These are phyloP conservation scores for Fusarium nodosum DNA, from an alignment of 2,329 filamentous ascomycete species.

Conservation along the genomic window DNA sequence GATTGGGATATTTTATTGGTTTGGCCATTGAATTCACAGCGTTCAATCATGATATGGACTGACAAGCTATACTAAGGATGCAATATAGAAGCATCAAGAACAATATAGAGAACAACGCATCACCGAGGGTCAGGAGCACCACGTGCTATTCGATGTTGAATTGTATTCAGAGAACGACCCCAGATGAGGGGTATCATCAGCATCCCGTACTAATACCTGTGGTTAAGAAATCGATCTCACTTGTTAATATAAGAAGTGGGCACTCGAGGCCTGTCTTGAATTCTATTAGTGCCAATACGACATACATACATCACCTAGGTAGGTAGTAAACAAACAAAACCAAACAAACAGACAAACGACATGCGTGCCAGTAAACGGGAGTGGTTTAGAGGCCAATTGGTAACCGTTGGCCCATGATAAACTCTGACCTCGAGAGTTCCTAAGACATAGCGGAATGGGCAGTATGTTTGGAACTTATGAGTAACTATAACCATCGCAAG, in stretches of 20 bases:
- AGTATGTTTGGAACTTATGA: neutral
- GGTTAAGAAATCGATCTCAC: conserved; percentile 11
- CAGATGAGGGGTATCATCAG: conserved; percentile 4
- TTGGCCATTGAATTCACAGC: neutral
- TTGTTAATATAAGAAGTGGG: conserved; percentile 11
- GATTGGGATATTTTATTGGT: neutral
- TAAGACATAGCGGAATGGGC: neutral
- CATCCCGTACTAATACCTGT: conserved; percentile 10
- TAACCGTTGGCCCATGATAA: neutral
- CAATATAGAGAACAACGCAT: neutral
- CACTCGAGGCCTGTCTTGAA: conserved; percentile 14
- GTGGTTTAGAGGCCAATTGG: neutral
- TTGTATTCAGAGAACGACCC: neutral
- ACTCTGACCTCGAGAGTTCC: neutral
- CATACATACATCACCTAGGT: conserved; percentile 14
- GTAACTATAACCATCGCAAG: neutral
- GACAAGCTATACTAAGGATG: conserved; percentile 1
- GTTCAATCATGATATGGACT: neutral
- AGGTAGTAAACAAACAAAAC: conserved; percentile 23
- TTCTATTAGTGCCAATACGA: conserved; percentile 18
- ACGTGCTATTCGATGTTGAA: neutral
- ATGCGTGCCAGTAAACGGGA: neutral
- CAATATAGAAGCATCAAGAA: neutral
- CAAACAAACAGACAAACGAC: conserved; percentile 6
- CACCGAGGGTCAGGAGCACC: neutral